Evolutionary conservation across 202 grass and related monocot species (phyloP), one percentile per base, ranked within the genome.

Genomic region (Eragrostis tef): DNA sequence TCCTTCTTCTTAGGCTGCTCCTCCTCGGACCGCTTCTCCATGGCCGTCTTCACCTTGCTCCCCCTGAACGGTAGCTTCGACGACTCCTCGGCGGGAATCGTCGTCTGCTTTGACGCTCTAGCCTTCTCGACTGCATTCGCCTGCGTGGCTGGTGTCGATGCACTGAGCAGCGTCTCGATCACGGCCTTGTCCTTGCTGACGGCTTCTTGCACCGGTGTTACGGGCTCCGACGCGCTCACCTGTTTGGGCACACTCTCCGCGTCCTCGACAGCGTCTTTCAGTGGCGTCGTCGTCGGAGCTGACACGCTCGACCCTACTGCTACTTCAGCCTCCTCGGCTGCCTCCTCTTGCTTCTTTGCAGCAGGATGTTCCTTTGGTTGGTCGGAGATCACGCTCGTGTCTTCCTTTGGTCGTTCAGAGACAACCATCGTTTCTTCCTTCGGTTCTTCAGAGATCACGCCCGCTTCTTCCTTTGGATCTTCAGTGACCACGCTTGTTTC

Each of bases 1-100:
- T 98, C 87, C 86, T 90, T 94, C 90, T 85, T 91, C 84, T 73
- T 90, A 13, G 87, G 77, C 79, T 87, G 42, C 6, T 77, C 81
- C 34, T 89, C 82, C 0, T 88, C 82, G 7, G 79, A 14, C 46
- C 82, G 81, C 86, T 79, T 91, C 86, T 83, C 82, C 82, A 82
- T 77, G 61, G 78, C 89, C 46, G 86, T 82, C 85, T 74, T 88
- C 60, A 88, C 81, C 81, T 46, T 85, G 78, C 62, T 67, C 61
- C 82, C 82, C 89, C 57, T 77, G 62, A 85, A 85, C 58, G 71
- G 6, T 14, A 57, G 4, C 73, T 29, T 48, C 44, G 52, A 19
- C 29, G 36, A 12, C 19, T 79, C 69, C 42, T 77, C 65, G 1
- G 29, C 29, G 22, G 51, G 21, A 9, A 51, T 31, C 89, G 19